phyloP scores from a whole-genome alignment of 306 rosid species.

The Abrus pulchellus region DNA sequence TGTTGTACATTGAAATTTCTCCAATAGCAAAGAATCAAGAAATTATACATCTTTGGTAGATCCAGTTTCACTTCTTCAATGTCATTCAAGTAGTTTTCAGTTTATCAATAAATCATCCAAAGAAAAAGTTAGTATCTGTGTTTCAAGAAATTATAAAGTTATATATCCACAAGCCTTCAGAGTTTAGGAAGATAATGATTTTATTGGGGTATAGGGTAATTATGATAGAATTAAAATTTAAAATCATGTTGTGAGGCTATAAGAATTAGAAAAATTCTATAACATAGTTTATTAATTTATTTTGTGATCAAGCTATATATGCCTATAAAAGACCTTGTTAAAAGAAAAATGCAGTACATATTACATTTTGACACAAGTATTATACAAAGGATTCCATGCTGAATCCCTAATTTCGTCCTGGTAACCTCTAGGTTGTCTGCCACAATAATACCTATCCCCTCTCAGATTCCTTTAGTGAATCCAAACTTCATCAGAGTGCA shows the following conservation, averaged over 20 bases:
- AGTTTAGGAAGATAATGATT: too few relatives aligned
- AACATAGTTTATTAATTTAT: neutral
- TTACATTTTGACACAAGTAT: too few relatives aligned
- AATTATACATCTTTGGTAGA: too few relatives aligned
- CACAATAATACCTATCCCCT: neutral
- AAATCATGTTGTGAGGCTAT: neutral
- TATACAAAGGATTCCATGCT: neutral
- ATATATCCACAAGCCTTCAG: too few relatives aligned
- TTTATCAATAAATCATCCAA: too few relatives aligned
- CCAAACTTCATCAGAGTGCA: neutral
- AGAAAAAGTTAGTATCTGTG: too few relatives aligned
- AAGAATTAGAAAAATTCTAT: neutral
- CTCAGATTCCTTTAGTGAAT: neutral
- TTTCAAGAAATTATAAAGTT: too few relatives aligned
- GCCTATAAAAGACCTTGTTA: neutral
- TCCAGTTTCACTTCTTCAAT: too few relatives aligned
- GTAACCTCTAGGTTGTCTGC: neutral
- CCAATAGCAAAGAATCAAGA: too few relatives aligned
- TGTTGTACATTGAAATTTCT: too few relatives aligned
- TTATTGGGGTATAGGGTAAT: neutral
- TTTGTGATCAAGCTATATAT: neutral
- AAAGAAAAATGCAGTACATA: neutral
- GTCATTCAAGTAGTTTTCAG: too few relatives aligned
- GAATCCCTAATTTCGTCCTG: neutral
- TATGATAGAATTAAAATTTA: neutral